phyloP scores from a whole-genome alignment of 495 filamentous ascomycete species.

The Podospora anserina region DNA sequence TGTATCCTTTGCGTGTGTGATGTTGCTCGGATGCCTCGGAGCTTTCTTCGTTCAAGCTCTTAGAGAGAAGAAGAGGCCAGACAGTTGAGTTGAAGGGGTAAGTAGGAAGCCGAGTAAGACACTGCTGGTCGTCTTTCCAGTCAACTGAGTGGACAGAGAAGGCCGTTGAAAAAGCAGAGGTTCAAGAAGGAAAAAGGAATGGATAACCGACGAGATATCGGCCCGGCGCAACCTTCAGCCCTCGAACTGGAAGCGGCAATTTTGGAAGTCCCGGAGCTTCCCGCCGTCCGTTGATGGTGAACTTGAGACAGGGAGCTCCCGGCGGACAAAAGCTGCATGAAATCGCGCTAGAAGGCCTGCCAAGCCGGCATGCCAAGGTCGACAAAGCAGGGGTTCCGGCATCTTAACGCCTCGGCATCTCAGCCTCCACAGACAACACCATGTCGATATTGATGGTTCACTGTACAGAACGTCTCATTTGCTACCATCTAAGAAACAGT shows the following conservation, averaged over 20 bases:
- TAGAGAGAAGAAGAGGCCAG: background rate
- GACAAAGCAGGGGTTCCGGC: background rate
- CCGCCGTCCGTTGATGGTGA: background rate
- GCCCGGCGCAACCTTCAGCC: background rate
- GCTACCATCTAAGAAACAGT: slow-evolving; percentile 44
- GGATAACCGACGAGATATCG: background rate
- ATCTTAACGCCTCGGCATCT: background rate
- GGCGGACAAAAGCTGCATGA: background rate
- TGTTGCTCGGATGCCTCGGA: background rate
- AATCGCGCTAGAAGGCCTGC: slow-evolving; percentile 10
- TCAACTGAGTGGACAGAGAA: background rate
- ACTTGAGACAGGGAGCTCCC: background rate
- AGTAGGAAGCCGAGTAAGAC: background rate
- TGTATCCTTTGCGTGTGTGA: background rate
- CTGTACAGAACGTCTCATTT: background rate
- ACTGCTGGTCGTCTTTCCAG: background rate
- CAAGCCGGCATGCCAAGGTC: background rate
- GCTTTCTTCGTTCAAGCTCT: background rate
- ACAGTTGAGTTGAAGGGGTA: background rate
- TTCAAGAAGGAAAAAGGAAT: background rate
- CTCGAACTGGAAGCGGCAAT: slow-evolving; percentile 1
- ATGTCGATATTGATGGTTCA: background rate
- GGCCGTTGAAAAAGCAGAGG: background rate
- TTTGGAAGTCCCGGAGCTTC: slow-evolving; percentile 4
- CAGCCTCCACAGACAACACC: slow-evolving; percentile 7